These are phyloP conservation scores for Poterioochromonas sp. DNA, from an alignment of 352 stramenopile species.

Conservation along the genomic window DNA sequence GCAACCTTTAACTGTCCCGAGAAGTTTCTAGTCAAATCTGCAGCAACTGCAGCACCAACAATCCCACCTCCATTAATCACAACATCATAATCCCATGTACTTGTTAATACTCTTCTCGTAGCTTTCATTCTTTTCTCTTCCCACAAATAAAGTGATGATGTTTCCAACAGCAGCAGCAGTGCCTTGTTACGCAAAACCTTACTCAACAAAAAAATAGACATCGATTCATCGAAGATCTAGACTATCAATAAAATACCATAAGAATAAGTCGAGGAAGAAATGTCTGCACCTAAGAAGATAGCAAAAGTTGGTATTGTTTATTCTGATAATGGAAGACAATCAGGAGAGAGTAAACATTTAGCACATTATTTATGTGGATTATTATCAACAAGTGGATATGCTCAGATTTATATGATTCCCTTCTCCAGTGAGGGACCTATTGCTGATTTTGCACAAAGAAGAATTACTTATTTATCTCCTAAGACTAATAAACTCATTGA, in stretches of 20 bases:
- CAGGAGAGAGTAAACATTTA: not conserved
- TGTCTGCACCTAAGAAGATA: not conserved
- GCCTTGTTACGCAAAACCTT: too few species aligned
- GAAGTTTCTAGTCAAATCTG: not conserved
- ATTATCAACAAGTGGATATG: not conserved
- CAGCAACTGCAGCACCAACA: not conserved
- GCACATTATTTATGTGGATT: constrained; percentile 19
- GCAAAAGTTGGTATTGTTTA: constrained; percentile 2
- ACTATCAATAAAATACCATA: too few species aligned
- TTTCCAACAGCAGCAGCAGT: too few species aligned
- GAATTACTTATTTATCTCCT: not conserved
- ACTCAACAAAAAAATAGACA: too few species aligned
- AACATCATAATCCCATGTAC: constrained; percentile 19
- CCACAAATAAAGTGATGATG: too few species aligned
- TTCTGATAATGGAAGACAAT: not conserved
- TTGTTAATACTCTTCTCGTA: too few species aligned
- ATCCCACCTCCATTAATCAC: constrained; percentile 6
- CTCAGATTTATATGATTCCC: not conserved
- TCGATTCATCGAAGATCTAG: too few species aligned
- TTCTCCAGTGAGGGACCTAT: not conserved
- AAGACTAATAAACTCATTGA: not conserved
- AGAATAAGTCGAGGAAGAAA: too few species aligned
- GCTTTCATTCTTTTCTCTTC: too few species aligned
- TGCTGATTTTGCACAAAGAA: not conserved
- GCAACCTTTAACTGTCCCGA: not conserved